Percentiles rank a stretch among this genome's conserved stretches.
Conservation (phyloP, 148 eudicot genomes). For the Beta vulgaris region DNA sequence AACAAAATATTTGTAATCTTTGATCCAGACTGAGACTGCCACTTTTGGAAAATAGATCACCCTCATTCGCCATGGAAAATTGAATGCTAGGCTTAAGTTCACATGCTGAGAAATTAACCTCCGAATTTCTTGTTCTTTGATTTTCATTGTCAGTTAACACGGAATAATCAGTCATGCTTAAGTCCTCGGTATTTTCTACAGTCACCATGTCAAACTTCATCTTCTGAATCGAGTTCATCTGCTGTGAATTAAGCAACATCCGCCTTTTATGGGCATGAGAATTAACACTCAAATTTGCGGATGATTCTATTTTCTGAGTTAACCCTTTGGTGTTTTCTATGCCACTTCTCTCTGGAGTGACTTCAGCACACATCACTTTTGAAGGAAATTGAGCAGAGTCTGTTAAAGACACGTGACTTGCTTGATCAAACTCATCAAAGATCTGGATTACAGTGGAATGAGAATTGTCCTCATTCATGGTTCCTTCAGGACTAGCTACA, state of each 20-base stretch:
- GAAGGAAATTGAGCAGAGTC: conserved; percentile 31
- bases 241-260: conserved; percentile 35
- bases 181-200: conserved; percentile 24
- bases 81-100: conserved; percentile 22
- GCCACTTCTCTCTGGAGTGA: conserved; percentile 53
- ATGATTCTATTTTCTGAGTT: conserved; percentile 40
- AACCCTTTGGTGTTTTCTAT: conserved; percentile 22
- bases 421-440: conserved; percentile 33
- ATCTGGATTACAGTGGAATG: conserved; percentile 44
- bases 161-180: conserved; percentile 26
- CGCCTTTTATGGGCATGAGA: conserved; percentile 70
- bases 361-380: conserved; percentile 30
- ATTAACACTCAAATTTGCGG: conserved; percentile 57
- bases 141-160: conserved; percentile 22
- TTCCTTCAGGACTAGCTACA: conserved; percentile 37
- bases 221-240: conserved; percentile 30
- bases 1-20: conserved; percentile 53
- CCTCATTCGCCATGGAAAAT: conserved; percentile 14
- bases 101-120: conserved; percentile 24
- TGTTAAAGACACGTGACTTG: conserved; percentile 26
- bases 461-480: conserved; percentile 42
- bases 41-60: conserved; percentile 27
- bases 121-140: conserved; percentile 22
- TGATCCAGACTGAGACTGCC: conserved; percentile 31
- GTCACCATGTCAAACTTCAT: conserved; percentile 33